Evolutionary conservation across 495 filamentous ascomycete species (phyloP).

Genomic region (Aspergillus sparsus): DNA sequence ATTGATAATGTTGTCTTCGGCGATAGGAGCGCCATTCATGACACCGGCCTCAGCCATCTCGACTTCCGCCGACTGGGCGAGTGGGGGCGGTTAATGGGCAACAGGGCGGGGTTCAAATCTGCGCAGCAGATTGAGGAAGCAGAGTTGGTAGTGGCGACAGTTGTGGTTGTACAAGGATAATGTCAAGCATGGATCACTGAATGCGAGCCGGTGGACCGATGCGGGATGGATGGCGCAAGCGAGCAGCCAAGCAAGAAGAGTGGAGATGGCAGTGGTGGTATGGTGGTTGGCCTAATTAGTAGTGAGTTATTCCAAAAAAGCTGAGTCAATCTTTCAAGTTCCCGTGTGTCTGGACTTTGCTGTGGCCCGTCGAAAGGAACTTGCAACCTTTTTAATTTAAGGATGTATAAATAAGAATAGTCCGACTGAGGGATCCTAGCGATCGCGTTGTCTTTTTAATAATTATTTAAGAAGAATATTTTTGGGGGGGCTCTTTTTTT

Average conservation of each 20-base stretch:
- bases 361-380: not conserved
- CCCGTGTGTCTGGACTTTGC: conserved; percentile 18
- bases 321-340: conserved; percentile 10
- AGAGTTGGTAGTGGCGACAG: conserved; percentile 28
- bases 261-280: conserved; percentile 27
- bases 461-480: too few relatives aligned
- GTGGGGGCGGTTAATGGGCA: conserved; percentile 13
- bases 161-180: conserved; percentile 33
- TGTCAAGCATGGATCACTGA: conserved; percentile 40
- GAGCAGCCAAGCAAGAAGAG: conserved; percentile 31
- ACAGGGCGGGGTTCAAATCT: conserved; percentile 32
- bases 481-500: too few relatives aligned
- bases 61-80: conserved; percentile 29
- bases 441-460: conserved; percentile 11
- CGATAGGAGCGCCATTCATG: conserved; percentile 59
- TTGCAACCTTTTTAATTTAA: not conserved
- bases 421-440: not conserved
- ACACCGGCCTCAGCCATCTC: conserved; percentile 42
- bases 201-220: conserved; percentile 62
- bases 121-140: conserved; percentile 40
- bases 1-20: conserved; percentile 92
- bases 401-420: conserved; percentile 1
- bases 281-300: conserved; percentile 13
- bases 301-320: conserved; percentile 18
- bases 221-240: conserved; percentile 80